phyloP scores from a whole-genome alignment of 78 protist species.

The Anaeramoeba ignava region DNA sequence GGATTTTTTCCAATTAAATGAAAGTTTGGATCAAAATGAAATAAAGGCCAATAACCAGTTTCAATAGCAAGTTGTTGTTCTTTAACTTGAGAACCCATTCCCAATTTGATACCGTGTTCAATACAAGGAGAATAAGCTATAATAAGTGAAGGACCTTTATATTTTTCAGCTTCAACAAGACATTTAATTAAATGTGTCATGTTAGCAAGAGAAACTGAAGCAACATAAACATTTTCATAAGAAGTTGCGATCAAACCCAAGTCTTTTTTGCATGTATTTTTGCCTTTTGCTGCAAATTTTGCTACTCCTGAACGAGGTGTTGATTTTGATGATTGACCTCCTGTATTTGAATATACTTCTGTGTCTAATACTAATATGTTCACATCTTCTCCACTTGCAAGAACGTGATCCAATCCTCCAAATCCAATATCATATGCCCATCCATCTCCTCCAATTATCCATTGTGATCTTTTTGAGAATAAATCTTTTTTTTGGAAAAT shows the following conservation, averaged over 20 bases:
- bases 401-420: too few species aligned
- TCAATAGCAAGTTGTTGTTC: too few species aligned
- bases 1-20: conserved; percentile 27
- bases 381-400: too few species aligned
- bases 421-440: conserved; percentile 27
- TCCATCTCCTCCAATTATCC: conserved; percentile 18
- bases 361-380: too few species aligned
- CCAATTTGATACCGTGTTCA: conserved; percentile 6
- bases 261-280: too few species aligned
- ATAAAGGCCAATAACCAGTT: conserved; percentile 57
- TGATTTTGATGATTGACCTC: too few species aligned
- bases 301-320: too few species aligned
- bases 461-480: neutral
- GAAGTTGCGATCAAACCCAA: conserved; percentile 56
- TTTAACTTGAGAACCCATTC: neutral
- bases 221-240: conserved; percentile 63
- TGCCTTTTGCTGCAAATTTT: too few species aligned
- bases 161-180: conserved; percentile 25
- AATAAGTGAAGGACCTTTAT: conserved; percentile 49
- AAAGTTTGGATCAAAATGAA: conserved; percentile 51
- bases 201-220: conserved; percentile 37
- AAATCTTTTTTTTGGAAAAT: too few species aligned
- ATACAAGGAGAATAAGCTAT: conserved; percentile 52
- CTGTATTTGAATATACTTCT: too few species aligned
- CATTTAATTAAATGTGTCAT: conserved; percentile 19